Evolutionary conservation across 805 yeast species (phyloP).

Genomic region (Cyberlindnera meyerae): DNA sequence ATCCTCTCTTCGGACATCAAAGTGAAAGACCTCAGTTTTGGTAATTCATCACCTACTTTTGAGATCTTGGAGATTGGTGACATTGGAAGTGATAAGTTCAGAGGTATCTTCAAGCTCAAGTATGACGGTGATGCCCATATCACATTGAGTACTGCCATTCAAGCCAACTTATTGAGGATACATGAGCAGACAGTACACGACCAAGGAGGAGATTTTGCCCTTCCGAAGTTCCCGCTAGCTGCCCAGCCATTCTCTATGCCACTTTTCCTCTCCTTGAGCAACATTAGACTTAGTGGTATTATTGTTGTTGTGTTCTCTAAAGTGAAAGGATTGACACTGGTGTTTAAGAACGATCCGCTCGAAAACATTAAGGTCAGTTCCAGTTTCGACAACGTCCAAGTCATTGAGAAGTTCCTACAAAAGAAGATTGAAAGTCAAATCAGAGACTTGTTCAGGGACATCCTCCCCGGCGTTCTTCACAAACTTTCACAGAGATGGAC

Average conservation of each 20-base stretch:
- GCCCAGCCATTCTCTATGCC: constrained; percentile 72
- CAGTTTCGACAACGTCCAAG: constrained; percentile 81
- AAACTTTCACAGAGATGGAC: constrained; percentile 68
- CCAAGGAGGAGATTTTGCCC: constrained; percentile 44
- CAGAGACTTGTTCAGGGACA: constrained; percentile 75
- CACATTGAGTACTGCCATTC: constrained; percentile 72
- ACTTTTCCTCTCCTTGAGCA: constrained; percentile 65
- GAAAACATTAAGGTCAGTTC: constrained; percentile 79
- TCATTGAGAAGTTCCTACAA: constrained; percentile 78
- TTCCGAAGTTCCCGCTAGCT: constrained; percentile 64
- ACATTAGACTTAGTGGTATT: constrained; percentile 70
- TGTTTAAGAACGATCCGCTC: constrained; percentile 84
- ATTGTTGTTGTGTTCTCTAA: constrained; percentile 80
- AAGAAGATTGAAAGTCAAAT: constrained; percentile 78
- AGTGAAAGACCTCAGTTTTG: constrained; percentile 68
- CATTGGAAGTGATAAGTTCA: constrained; percentile 64
- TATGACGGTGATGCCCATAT: constrained; percentile 74
- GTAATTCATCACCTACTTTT: constrained; percentile 66
- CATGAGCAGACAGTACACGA: constrained; percentile 33
- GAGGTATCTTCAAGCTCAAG: constrained; percentile 76
- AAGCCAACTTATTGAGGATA: constrained; percentile 78
- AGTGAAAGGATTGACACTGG: constrained; percentile 78
- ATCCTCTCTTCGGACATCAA: constrained; percentile 64
- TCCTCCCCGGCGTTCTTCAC: constrained; percentile 76
- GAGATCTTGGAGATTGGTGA: constrained; percentile 84